Conservation (phyloP, 2,329 filamentous ascomycete genomes). For the Epichloe typhina region DNA sequence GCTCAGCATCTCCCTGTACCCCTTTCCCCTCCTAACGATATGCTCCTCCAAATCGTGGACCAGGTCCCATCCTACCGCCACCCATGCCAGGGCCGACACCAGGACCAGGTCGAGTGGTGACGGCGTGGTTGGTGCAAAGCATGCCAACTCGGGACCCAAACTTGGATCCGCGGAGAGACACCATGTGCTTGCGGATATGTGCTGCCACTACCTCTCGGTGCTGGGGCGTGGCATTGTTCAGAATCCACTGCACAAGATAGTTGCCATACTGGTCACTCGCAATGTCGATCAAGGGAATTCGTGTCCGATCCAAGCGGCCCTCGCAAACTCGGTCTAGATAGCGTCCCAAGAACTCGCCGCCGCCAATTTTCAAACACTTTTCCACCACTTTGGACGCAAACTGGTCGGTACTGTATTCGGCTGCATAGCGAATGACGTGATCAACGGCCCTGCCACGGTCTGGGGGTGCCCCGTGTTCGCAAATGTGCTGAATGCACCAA, state of each 20-base stretch:
- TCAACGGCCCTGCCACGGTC: constrained; percentile 91
- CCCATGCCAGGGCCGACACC: constrained; percentile 56
- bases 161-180: constrained; percentile 93
- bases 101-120: constrained; percentile 78
- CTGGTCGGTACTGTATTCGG: constrained; percentile 97
- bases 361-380: constrained; percentile 96
- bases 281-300: constrained; percentile 95
- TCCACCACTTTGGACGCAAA: constrained; percentile 98
- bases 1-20: neutral
- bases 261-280: constrained; percentile 98
- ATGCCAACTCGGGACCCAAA: constrained; percentile 97
- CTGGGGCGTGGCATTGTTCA: constrained; percentile 74
- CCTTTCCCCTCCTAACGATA: constrained; percentile 33
- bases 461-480: constrained; percentile 87
- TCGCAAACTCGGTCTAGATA: constrained; percentile 93
- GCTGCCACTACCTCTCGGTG: constrained; percentile 87
- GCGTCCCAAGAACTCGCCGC: constrained; percentile 75
- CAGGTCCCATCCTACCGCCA: constrained; percentile 39
- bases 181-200: constrained; percentile 98
- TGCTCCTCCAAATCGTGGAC: constrained; percentile 41
- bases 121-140: constrained; percentile 92
- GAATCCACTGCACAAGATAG: constrained; percentile 93
- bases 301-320: constrained; percentile 76
- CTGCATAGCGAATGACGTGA: constrained; percentile 84
- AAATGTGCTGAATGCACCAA: constrained; percentile 99